Conservation (phyloP, 108 stramenopile species). For the Fistulifera pelliculosa region DNA sequence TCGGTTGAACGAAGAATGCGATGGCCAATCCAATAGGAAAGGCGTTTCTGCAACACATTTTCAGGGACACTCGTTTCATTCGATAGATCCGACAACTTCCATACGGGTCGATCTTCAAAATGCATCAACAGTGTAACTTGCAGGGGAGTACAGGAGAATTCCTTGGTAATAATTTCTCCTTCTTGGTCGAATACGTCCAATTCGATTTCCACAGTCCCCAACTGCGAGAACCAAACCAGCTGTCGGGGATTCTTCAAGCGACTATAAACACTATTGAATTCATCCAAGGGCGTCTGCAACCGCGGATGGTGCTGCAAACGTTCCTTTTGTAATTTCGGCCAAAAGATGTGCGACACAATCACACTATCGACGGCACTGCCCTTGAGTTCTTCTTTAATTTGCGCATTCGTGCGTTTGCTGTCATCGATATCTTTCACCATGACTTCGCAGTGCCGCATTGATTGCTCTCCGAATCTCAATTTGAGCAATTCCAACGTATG, state of each 20-base stretch:
- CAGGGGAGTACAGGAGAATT: conserved; percentile 78
- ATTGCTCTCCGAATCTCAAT: conserved; percentile 88
- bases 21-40: conserved; percentile 80
- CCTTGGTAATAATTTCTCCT: conserved; percentile 38
- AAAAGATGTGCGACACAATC: conserved; percentile 92
- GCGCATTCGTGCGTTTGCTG: conserved; percentile 82
- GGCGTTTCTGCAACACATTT: conserved; percentile 56
- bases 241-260: conserved; percentile 89
- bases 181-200: conserved; percentile 76
- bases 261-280: conserved; percentile 62
- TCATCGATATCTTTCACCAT: conserved; percentile 98
- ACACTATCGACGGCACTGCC: conserved; percentile 58
- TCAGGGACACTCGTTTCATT: conserved; percentile 63
- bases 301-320: conserved; percentile 77
- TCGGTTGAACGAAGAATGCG: conserved; percentile 42
- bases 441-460: conserved; percentile 91
- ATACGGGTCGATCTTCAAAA: conserved; percentile 73
- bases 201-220: conserved; percentile 85
- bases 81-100: conserved; percentile 66
- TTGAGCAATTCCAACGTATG: conserved; percentile 94
- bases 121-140: conserved; percentile 88
- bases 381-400: conserved; percentile 27
- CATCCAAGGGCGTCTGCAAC: conserved; percentile 54
- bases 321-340: conserved; percentile 87
- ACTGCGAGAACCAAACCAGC: conserved; percentile 78